A percentile compares a stretch with the other conserved stretches of the same genome.
phyloP scores from a whole-genome alignment of 306 rosid species.

The Cercis canadensis region DNA sequence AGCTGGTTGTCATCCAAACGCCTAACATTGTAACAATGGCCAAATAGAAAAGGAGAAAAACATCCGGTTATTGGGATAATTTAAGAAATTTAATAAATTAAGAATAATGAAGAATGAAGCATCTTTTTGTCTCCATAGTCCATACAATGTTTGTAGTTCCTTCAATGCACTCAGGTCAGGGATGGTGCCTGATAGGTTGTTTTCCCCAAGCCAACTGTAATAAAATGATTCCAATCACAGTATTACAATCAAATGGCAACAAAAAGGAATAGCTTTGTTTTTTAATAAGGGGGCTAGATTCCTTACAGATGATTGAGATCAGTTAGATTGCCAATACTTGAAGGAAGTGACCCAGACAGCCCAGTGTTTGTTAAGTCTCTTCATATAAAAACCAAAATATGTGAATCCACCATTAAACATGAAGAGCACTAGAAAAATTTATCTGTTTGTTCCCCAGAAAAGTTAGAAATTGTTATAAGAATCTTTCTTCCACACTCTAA shows the following conservation, averaged over 20 bases:
- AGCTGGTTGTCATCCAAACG: constrained; percentile 83
- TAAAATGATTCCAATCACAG: constrained; percentile 31
- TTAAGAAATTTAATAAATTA: constrained; percentile 22
- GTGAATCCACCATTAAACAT: constrained; percentile 27
- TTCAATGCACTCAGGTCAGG: constrained; percentile 68
- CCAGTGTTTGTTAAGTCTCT: constrained; percentile 74
- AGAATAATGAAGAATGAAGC: neutral
- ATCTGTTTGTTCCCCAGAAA: neutral
- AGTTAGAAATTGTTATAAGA: neutral
- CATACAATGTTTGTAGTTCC: constrained; percentile 73
- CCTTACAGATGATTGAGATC: constrained; percentile 73
- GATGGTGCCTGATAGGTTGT: constrained; percentile 69
- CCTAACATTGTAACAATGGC: constrained; percentile 47
- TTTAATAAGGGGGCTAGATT: constrained; percentile 11
- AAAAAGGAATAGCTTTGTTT: neutral
- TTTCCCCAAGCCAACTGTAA: constrained; percentile 76
- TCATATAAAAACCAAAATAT: constrained; percentile 34
- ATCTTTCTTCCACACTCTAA: neutral
- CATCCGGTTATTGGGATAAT: constrained; percentile 15
- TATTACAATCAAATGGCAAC: constrained; percentile 5
- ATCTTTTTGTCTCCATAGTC: constrained; percentile 8
- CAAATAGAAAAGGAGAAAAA: constrained; percentile 10
- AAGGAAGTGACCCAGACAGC: constrained; percentile 64
- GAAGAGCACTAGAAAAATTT: neutral
- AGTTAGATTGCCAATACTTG: constrained; percentile 56